Percentiles rank a stretch among this genome's conserved stretches.
Evolutionary conservation across 2,329 filamentous ascomycete species (phyloP).

Genomic region (Juglanconis sp.): DNA sequence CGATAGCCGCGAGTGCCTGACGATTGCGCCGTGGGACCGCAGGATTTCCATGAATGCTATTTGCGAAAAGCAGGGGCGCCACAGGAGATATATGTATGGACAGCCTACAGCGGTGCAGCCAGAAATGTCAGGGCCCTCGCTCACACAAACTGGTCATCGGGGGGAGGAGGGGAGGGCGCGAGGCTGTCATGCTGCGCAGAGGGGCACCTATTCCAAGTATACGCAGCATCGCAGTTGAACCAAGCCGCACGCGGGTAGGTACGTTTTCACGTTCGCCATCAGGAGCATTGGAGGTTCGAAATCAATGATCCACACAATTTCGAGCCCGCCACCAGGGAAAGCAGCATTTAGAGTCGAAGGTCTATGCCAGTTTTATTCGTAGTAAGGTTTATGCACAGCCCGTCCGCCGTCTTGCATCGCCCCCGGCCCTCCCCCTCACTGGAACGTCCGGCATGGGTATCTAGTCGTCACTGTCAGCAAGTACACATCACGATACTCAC

Average conservation of each 20-base stretch:
- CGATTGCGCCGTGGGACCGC: no score
- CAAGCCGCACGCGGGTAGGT: no score
- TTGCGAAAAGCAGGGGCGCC: no score
- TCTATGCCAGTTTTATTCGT: slow-evolving; percentile 12
- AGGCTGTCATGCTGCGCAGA: no score
- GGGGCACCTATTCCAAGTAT: no score
- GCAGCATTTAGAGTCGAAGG: neutral
- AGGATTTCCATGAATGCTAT: neutral
- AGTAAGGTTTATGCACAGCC: neutral
- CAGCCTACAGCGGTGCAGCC: neutral
- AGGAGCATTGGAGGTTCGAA: neutral
- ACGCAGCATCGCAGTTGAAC: no score
- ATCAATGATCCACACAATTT: neutral
- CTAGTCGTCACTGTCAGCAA: slow-evolving; percentile 39
- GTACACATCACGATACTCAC: neutral
- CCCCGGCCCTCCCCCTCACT: slow-evolving; percentile 33
- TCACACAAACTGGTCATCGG: no score
- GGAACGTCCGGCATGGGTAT: slow-evolving; percentile 64
- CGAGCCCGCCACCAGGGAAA: no score
- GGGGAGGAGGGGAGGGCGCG: no score
- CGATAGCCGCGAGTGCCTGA: no score
- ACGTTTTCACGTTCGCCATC: neutral
- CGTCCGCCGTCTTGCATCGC: neutral
- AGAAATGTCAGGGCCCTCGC: neutral
- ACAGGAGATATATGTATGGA: neutral